Percentiles rank a stretch among this genome's conserved stretches.
phyloP scores from a whole-genome alignment of 176 grass and related monocot species.

The Avena insularis region DNA sequence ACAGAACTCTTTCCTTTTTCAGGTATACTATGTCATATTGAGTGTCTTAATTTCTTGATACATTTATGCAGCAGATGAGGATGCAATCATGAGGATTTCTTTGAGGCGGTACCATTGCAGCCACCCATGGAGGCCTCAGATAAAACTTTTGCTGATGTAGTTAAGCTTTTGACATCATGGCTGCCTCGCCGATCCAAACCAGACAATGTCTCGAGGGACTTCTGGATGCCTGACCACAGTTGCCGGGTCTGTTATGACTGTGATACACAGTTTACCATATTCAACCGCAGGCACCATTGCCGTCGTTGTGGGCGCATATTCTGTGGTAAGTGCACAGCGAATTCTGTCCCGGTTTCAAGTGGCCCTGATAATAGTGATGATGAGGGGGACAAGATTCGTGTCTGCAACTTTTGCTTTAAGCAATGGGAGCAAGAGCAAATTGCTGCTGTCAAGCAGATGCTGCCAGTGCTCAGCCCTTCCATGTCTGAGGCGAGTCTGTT shows the following conservation, averaged over 20 bases:
- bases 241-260: slow-evolving; percentile 90
- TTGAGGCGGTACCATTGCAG: slow-evolving; percentile 38
- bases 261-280: slow-evolving; percentile 77
- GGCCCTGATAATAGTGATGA: slow-evolving; percentile 41
- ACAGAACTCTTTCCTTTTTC: background rate
- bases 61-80: slow-evolving; percentile 47
- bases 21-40: background rate
- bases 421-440: slow-evolving; percentile 78
- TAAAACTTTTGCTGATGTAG: slow-evolving; percentile 66
- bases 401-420: slow-evolving; percentile 88
- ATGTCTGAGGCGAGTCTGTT: slow-evolving; percentile 64
- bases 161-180: slow-evolving; percentile 82
- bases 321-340: slow-evolving; percentile 84
- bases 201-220: slow-evolving; percentile 85
- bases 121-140: slow-evolving; percentile 58
- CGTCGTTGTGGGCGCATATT: slow-evolving; percentile 94
- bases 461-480: slow-evolving; percentile 51
- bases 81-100: slow-evolving; percentile 57
- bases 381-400: slow-evolving; percentile 76
- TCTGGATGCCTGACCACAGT: slow-evolving; percentile 98
- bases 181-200: slow-evolving; percentile 61
- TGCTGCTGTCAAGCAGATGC: slow-evolving; percentile 45
- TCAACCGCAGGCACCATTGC: slow-evolving; percentile 95
- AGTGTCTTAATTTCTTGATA: slow-evolving; percentile 11
- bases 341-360: slow-evolving; percentile 67